Base-by-base conservation (phyloP, 495 filamentous ascomycete species). In the Xylaria curta region DNA sequence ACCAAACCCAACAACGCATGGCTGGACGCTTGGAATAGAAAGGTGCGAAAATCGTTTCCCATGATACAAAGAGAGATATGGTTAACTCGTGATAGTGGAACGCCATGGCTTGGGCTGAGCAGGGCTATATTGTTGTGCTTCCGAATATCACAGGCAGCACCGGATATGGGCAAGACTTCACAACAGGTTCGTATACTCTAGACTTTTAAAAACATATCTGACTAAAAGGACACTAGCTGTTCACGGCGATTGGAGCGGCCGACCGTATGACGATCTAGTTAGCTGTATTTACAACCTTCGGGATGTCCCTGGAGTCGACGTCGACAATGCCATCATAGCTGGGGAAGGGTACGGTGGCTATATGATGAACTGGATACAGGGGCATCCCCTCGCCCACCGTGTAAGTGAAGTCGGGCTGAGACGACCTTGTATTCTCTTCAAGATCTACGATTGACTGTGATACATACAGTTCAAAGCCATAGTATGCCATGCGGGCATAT, bases 61-160 rank as follows among this genome's bases (percentile, higher is more conserved):
- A 62, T 68, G 42, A 21, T n/a, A 24, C 26, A 1, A 67, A 17
- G 4, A 49, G 42, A 44, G 51, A 6, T 66, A 62, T 56, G 53
- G 26, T 15, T 63, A 26, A 42, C 19, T 17, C 17, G 13, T 21
- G 10, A 28, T 40, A 76, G 75, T 72, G 47, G 67, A 79, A 79
- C 51, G 33, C 62, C 2, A 67, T 61, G 0, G 38, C 74, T 1
- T 79, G 71, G 69, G 79, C 79, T 17, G 74, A 78, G 38, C 75
- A 80, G 63, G 79, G 79, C n/a, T 80, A 80, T 31, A 64, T 81
- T 38, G 73, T 81, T 8, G 72, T 81, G 12, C 44, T 62, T 38
- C 79, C 79, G 4, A 80, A 80, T 49, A 76, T 79, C 38, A 76
- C 77, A 1, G 79, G 78, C 1, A 78, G 74, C 42, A 68, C 61